Conservation (phyloP, 257 asterid species). For the Thymus mandschuricus region DNA sequence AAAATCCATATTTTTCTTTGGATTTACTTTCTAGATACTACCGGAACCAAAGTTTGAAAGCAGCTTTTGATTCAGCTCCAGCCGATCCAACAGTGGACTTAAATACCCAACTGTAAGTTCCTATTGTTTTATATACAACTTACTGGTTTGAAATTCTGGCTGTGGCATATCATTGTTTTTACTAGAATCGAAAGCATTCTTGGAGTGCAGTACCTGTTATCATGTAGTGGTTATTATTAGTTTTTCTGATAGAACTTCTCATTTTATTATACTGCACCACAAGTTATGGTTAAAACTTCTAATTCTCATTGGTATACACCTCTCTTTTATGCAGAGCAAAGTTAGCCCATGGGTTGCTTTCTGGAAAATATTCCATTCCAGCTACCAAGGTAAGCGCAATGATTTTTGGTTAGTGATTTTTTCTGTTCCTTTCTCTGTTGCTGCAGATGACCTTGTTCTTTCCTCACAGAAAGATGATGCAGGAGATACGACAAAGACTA, state of each 20-base stretch:
- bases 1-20: slow-evolving; percentile 13
- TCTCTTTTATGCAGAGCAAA: slow-evolving; percentile 64
- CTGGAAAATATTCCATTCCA: slow-evolving; percentile 90
- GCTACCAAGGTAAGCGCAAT: slow-evolving; percentile 57
- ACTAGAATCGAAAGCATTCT: slow-evolving; percentile 19
- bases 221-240: neutral
- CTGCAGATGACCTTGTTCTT: slow-evolving; percentile 26
- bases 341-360: slow-evolving; percentile 94
- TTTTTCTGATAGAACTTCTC: neutral
- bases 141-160: neutral
- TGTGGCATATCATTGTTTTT: slow-evolving; percentile 17
- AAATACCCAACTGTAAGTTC: slow-evolving; percentile 90
- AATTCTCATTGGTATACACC: slow-evolving; percentile 19
- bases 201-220: neutral
- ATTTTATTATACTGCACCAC: neutral
- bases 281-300: slow-evolving; percentile 6
- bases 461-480: slow-evolving; percentile 50
- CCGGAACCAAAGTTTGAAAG: slow-evolving; percentile 61
- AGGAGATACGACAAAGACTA: slow-evolving; percentile 45
- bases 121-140: neutral
- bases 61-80: slow-evolving; percentile 77
- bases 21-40: slow-evolving; percentile 59
- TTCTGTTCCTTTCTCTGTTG: slow-evolving; percentile 15
- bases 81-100: slow-evolving; percentile 96
- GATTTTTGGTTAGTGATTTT: slow-evolving; percentile 25